Conservation (phyloP, 306 rosid genomes). For the Oemleria cerasiformis region DNA sequence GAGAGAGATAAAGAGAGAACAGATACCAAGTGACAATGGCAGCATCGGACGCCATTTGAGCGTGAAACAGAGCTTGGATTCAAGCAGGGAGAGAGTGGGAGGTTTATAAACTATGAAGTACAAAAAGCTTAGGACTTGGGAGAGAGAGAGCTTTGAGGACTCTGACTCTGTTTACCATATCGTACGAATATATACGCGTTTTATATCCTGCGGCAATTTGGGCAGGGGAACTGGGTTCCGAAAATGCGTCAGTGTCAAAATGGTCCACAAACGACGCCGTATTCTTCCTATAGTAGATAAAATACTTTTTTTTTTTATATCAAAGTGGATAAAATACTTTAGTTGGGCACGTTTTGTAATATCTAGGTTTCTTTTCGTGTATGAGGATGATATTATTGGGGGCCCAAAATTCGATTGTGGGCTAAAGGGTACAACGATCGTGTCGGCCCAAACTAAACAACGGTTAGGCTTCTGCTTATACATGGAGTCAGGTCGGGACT, state of each 20-base stretch:
- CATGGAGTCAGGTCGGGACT: no score
- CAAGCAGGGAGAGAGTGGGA: not conserved
- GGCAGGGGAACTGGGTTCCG: not conserved
- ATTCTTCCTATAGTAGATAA: no score
- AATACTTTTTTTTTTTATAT: no score
- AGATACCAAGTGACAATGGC: constrained; percentile 4
- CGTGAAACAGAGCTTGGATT: not conserved
- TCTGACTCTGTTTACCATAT: not conserved
- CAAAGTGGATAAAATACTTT: no score
- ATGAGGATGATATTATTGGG: no score
- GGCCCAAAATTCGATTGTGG: no score
- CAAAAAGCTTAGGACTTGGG: not conserved
- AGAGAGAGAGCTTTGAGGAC: not conserved
- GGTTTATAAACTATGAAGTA: not conserved
- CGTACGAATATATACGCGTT: not conserved
- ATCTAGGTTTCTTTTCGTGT: no score
- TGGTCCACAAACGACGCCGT: not conserved
- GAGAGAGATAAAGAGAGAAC: not conserved
- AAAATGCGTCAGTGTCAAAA: not conserved
- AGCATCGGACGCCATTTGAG: not conserved
- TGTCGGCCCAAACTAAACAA: no score
- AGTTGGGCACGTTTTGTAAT: no score
- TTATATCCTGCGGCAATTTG: not conserved
- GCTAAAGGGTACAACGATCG: no score
- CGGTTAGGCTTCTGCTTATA: no score